These are phyloP conservation scores for Boletus reticulatus DNA, from an alignment of 768 basidiomycete species.

Conservation along the genomic window DNA sequence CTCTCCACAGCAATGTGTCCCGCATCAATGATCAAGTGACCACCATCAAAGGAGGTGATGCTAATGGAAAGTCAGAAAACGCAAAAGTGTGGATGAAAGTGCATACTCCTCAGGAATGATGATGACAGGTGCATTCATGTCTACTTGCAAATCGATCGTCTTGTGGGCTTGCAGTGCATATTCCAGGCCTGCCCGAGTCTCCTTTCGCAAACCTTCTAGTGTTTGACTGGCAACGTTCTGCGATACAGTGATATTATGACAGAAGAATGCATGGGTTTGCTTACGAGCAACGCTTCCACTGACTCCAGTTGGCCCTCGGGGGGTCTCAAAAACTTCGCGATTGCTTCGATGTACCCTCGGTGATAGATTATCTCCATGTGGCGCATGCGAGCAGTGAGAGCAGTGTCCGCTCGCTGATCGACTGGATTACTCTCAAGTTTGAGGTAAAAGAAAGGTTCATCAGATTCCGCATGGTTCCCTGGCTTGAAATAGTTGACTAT, in stretches of 20 bases:
- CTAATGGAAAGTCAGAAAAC: slow-evolving; percentile 39
- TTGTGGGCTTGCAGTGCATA: slow-evolving; percentile 91
- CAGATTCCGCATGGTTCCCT: slow-evolving; percentile 24
- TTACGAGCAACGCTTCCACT: slow-evolving; percentile 85
- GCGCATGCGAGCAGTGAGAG: slow-evolving; percentile 84
- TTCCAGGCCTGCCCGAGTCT: slow-evolving; percentile 92
- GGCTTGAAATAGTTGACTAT: slow-evolving; percentile 34
- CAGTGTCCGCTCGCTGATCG: slow-evolving; percentile 88
- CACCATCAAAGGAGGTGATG: slow-evolving; percentile 72
- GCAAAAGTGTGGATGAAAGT: slow-evolving; percentile 14
- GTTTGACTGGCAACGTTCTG: slow-evolving; percentile 92
- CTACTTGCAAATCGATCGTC: slow-evolving; percentile 94
- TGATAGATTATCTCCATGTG: slow-evolving; percentile 98
- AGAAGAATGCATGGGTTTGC: slow-evolving; percentile 21
- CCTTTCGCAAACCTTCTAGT: slow-evolving; percentile 88
- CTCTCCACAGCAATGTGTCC: slow-evolving; percentile 95
- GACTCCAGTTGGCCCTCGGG: slow-evolving; percentile 94
- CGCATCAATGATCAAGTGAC: slow-evolving; percentile 89
- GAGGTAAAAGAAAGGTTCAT: slow-evolving; percentile 79
- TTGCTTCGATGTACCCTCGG: slow-evolving; percentile 87
- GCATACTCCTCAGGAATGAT: slow-evolving; percentile 90
- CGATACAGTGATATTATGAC: not conserved
- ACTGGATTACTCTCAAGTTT: slow-evolving; percentile 92
- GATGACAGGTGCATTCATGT: slow-evolving; percentile 95
- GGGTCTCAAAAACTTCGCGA: slow-evolving; percentile 89